Percentiles rank a stretch among this genome's conserved stretches.
Evolutionary conservation across 2,329 filamentous ascomycete genomes (phyloP).

Genomic region (Didymella glomerata): DNA sequence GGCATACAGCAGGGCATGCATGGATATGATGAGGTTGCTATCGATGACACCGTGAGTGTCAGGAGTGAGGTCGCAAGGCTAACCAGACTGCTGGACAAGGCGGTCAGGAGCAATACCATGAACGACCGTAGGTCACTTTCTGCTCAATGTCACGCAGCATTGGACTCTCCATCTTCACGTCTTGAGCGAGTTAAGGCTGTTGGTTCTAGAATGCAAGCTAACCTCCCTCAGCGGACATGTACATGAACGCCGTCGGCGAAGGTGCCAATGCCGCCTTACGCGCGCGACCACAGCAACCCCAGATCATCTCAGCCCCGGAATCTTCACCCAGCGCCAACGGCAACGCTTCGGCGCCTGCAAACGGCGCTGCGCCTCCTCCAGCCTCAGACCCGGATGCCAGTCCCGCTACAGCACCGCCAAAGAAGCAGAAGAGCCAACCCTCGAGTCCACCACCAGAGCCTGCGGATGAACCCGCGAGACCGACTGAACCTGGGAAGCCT

Average conservation of each 20-base stretch:
- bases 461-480: slow-evolving; percentile 5
- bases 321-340: slow-evolving; percentile 6
- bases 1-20: slow-evolving; percentile 55
- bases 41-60: slow-evolving; percentile 53
- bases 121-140: slow-evolving; percentile 28
- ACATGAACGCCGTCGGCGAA: slow-evolving; percentile 24
- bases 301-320: slow-evolving; percentile 10
- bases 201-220: background rate
- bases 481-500: background rate
- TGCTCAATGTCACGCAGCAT: background rate
- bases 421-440: slow-evolving; percentile 19
- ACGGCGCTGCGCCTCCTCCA: slow-evolving; percentile 19
- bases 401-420: slow-evolving; percentile 29
- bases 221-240: slow-evolving; percentile 19
- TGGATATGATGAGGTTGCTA: slow-evolving; percentile 58
- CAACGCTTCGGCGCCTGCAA: slow-evolving; percentile 24
- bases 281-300: slow-evolving; percentile 14
- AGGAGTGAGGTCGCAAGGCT: slow-evolving; percentile 32
- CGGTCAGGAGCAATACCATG: slow-evolving; percentile 32
- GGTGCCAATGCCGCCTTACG: slow-evolving; percentile 22
- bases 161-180: background rate
- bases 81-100: slow-evolving; percentile 32
- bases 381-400: slow-evolving; percentile 28
- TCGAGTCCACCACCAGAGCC: slow-evolving; percentile 7
- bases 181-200: background rate